Evolutionary conservation across 306 rosid genomes (phyloP), one percentile per base, ranked within the genome.

Genomic region (Sophora flavescens): DNA sequence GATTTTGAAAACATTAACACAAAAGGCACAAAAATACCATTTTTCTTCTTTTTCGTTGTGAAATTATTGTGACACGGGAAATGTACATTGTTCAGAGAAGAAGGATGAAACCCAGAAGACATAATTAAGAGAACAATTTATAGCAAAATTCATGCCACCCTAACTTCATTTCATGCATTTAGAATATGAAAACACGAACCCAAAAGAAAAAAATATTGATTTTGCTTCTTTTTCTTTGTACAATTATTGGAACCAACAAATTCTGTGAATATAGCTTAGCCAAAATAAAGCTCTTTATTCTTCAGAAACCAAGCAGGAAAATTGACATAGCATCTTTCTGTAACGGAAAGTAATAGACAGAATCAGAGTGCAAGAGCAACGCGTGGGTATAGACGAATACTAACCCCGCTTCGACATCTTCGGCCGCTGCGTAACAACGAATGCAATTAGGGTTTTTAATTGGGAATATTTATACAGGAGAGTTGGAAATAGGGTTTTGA

Each of bases 401-500:
- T 59, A 6, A 90, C 93, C 91, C 81, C 87, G 85, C 91, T 83
- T 93, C 84, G 90, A 89, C 88, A 84, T 88, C 38, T 72, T 75
- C 12, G 47, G 67, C 84, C 17, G 86, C 84, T 30, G 50, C 22
- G 41, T 28, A 70, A 75, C 71, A 36, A 39, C 6, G 18, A 26
- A 32, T n/a, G 26, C 0, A 2, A 0, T 1, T 54, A 65, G 86
- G 89, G 78, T 76, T 85, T 67, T 64, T 16, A 6, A 4, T 36
- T 3, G 41, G 48, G 12, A 3, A 9, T 11, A 44, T 2, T 33
- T 28, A 64, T 88, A 84, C 59, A 71, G 35, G 61, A 18, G 8
- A 14, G 70, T 66, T 45, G 15, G 15, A 10, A 60, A 17, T 86
- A 87, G 97, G 92, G 89, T 84, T 91, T 84, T 51, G 35, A 35